Conservation (phyloP, 2,329 filamentous ascomycete genomes). For the Venturia carpophila region DNA sequence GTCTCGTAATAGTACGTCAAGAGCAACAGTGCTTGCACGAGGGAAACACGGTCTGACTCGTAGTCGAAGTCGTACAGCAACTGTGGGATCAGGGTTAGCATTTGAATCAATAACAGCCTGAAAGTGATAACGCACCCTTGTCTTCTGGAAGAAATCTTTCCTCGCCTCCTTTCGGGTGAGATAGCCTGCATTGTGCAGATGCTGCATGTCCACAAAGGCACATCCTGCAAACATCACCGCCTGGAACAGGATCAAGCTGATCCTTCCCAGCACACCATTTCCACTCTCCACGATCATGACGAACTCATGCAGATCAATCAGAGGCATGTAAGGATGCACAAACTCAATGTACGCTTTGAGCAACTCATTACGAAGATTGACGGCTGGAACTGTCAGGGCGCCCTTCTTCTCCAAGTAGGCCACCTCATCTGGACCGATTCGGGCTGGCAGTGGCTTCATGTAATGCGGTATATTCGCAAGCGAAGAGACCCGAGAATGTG, state of each 20-base stretch:
- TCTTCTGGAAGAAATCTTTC: slow-evolving; percentile 82
- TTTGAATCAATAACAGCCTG: background rate
- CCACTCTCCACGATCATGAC: slow-evolving; percentile 52
- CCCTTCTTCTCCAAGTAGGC: slow-evolving; percentile 78
- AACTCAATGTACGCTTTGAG: slow-evolving; percentile 78
- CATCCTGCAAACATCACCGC: slow-evolving; percentile 91
- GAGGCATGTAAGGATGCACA: slow-evolving; percentile 89
- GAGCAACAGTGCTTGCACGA: slow-evolving; percentile 80
- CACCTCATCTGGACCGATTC: slow-evolving; percentile 73
- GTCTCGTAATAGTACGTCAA: slow-evolving; percentile 99
- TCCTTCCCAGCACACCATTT: slow-evolving; percentile 61
- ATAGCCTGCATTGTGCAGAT: slow-evolving; percentile 70
- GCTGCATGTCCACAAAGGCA: slow-evolving; percentile 75
- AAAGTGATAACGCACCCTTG: slow-evolving; percentile 54
- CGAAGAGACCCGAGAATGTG: slow-evolving; percentile 6
- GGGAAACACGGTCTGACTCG: slow-evolving; percentile 77
- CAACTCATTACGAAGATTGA: slow-evolving; percentile 67
- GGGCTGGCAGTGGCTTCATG: slow-evolving; percentile 69
- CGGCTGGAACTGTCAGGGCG: slow-evolving; percentile 66
- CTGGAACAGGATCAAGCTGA: slow-evolving; percentile 84
- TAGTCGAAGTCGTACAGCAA: slow-evolving; percentile 93
- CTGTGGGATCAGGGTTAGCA: slow-evolving; percentile 33
- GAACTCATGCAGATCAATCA: slow-evolving; percentile 61
- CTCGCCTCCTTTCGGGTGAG: slow-evolving; percentile 69
- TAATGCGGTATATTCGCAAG: slow-evolving; percentile 46